Evolutionary conservation across 352 stramenopile species (phyloP).

Genomic region (Stramenopiles sp.): DNA sequence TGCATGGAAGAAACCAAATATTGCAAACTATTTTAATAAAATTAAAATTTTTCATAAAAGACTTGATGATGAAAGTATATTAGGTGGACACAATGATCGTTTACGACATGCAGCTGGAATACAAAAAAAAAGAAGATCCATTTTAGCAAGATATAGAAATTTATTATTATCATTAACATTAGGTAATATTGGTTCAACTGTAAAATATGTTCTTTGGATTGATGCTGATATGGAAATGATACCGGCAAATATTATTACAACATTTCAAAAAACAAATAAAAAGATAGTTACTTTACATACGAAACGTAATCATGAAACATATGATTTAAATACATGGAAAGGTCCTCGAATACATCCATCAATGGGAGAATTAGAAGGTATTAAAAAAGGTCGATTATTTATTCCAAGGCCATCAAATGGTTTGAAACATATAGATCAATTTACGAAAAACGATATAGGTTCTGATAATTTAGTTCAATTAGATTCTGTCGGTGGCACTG

Average conservation of each 20-base stretch:
- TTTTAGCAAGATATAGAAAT: constrained; percentile 31
- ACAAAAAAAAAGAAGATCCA: constrained; percentile 23
- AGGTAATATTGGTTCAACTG: constrained; percentile 24
- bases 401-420: constrained; percentile 10
- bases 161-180: constrained; percentile 25
- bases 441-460: too few relatives aligned
- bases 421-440: constrained; percentile 8
- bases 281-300: constrained; percentile 13
- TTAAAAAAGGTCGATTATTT: constrained; percentile 11
- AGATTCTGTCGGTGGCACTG: constrained; percentile 30
- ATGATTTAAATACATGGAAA: constrained; percentile 22
- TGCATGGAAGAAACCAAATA: too few relatives aligned
- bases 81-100: too few relatives aligned
- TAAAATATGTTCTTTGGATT: constrained; percentile 29
- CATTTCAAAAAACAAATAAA: constrained; percentile 24
- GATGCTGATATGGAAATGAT: constrained; percentile 25
- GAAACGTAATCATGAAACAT: constrained; percentile 9
- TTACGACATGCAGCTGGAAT: constrained; percentile 20
- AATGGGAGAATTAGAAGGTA: background rate
- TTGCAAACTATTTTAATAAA: too few relatives aligned
- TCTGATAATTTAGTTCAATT: constrained; percentile 21
- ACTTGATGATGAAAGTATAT: too few relatives aligned
- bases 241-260: constrained; percentile 18
- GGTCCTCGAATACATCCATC: constrained; percentile 13
- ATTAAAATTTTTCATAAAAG: too few relatives aligned